These are phyloP conservation scores for Marchantia paleacea DNA, from an alignment of 225 moss, liverwort and hornwort species.

Conservation along the genomic window DNA sequence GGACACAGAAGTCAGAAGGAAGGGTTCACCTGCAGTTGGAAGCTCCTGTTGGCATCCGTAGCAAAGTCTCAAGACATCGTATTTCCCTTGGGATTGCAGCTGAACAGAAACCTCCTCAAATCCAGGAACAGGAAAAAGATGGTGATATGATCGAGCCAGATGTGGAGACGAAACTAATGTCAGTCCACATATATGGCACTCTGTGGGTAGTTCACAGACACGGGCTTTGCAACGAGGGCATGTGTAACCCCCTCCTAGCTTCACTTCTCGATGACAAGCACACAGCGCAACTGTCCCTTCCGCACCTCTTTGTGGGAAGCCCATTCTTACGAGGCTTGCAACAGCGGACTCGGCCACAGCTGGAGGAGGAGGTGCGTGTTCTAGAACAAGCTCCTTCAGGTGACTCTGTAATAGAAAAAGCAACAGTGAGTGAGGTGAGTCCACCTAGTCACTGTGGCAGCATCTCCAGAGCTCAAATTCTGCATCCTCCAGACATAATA, in stretches of 20 bases:
- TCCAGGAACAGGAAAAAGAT: conserved; percentile 87
- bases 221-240: conserved; percentile 95
- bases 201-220: conserved; percentile 94
- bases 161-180: conserved; percentile 96
- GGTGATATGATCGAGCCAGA: conserved; percentile 94
- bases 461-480: no score
- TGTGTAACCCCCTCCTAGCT: conserved; percentile 92
- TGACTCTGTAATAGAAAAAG: conserved; percentile 50
- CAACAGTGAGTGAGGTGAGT: background rate
- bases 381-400: conserved; percentile 86
- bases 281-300: conserved; percentile 90
- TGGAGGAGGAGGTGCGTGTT: conserved; percentile 97
- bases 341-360: conserved; percentile 79
- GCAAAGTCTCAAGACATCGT: conserved; percentile 46
- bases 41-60: conserved; percentile 93
- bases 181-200: conserved; percentile 91
- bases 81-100: conserved; percentile 50
- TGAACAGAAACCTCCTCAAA: conserved; percentile 72
- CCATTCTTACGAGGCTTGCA: conserved; percentile 92
- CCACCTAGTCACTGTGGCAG: background rate
- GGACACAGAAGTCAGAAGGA: background rate
- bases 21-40: conserved; percentile 63
- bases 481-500: background rate
- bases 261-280: conserved; percentile 94
- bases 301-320: conserved; percentile 85